A percentile compares a stretch with the other conserved stretches of the same genome.
phyloP scores from a whole-genome alignment of 176 grass and related monocot genomes.

The Saccharum spontaneum region DNA sequence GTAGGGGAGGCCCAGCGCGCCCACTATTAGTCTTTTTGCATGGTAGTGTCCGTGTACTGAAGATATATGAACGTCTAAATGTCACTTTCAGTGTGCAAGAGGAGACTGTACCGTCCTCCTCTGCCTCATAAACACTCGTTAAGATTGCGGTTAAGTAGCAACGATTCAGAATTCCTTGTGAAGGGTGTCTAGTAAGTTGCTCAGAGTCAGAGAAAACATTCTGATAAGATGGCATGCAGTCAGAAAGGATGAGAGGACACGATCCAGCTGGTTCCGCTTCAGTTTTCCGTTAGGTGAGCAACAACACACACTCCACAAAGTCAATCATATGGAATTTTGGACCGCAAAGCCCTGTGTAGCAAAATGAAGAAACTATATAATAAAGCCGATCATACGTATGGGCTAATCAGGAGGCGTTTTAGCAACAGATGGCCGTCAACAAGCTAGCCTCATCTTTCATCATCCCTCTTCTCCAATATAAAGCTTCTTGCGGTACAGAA shows the following conservation, averaged over 20 bases:
- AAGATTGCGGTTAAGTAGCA: not conserved
- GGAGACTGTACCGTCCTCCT: not conserved
- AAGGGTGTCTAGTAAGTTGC: not conserved
- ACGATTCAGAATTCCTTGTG: not conserved
- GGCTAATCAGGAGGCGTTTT: not conserved
- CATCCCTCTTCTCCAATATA: not conserved
- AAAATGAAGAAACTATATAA: not conserved
- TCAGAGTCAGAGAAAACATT: conserved; percentile 1
- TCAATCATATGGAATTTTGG: not conserved
- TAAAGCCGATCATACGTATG: not conserved
- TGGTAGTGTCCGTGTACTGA: not conserved
- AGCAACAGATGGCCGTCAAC: not conserved
- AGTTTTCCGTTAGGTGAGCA: conserved; percentile 16
- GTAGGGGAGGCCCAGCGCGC: not conserved
- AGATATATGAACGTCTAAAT: not conserved
- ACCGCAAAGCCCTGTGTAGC: not conserved
- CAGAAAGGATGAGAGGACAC: not conserved
- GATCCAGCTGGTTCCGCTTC: not conserved
- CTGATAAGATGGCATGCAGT: not conserved
- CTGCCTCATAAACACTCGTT: not conserved
- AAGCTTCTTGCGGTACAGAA: not conserved
- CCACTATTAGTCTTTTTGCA: not conserved
- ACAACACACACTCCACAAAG: not conserved
- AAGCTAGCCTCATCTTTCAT: not conserved
- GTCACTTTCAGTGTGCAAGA: not conserved